Base-by-base conservation (phyloP, 805 yeast species). In the Kuraishia hungarica region DNA sequence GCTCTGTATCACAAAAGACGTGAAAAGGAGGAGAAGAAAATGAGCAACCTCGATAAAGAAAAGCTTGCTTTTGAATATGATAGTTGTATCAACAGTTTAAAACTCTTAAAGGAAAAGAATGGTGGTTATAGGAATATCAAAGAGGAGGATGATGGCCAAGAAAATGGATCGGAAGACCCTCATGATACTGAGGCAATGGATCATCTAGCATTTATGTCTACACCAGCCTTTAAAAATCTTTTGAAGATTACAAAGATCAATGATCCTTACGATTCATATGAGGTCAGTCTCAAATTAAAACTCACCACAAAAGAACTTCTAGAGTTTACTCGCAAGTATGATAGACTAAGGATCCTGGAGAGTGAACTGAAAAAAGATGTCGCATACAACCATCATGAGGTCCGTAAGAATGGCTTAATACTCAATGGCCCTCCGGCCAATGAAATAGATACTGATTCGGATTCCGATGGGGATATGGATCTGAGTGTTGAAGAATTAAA, bases 11-110 rank as follows among this genome's bases (percentile, higher is more conserved):
- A 87, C 67, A 75, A 75, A 48, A 74, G 79, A 47, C 80, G 86
- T 82, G 80, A 78, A 58, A 79, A 79, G 55, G 84, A 83, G 53
- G 96, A 88, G 66, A 77, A 77, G 56, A 74, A 80, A 51, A 82
- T 85, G 79, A 69, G 74, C 28, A 73, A 72, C 39, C 70, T 77
- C 1, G 92, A 87, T 59, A 71, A 79, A 24, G 78, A 75, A 52
- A 75, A 78, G 55, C 72, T 83, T 50, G 69, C 77, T 51, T 65
- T 72, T 8, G 93, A 86, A 61, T 80, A 82, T 29, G 89, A 84
- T 54, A 76, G 75, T 21, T 73, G 82, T 39, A 66, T 72, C 29
- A 77, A 77, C 13, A 77, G 75, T 59, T 69, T 82, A 52, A 64
- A 69, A 26, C 66, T 71, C 55, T 67, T 79, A 55, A 19, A 57